Evolutionary conservation across 768 basidiomycete species (phyloP), one percentile per base, ranked within the genome.

Genomic region (Tephrocybe rancida): DNA sequence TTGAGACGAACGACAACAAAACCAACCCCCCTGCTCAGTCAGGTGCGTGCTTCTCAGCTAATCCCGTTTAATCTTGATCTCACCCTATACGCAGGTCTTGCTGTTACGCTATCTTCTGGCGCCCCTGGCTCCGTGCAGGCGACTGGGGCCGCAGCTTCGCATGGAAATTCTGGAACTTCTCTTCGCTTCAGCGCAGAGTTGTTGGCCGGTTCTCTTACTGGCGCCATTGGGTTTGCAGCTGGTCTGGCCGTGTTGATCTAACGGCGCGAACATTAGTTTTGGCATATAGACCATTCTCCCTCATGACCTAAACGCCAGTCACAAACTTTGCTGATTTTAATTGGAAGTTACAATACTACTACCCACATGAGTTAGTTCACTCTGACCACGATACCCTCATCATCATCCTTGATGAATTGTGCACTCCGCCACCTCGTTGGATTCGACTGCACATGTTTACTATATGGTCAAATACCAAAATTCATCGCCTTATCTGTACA

Each of bases 1-100:
- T 91, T 55, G 92, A 95, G 76, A 90, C 88, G 2, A 89, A 88
- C 64, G 73, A 87, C 66, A 94, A 92, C 72, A 57, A 57, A 25
- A 79, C 84, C 24, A 81, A 86, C 63, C 84, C 85, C 5, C 80
- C 80, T 65, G 68, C 58, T 26, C 48, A 72, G 55, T 74, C 82
- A 58, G 87, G 88, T 32, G 80, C 83, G 71, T 86, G 76, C 0
- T 27, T 9, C n/a, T 11, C 80, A 81, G 11, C 64, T 77, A 8
- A 61, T 88, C 19, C 86, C 83, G 0, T 79, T 79, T 9, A 84
- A 84, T 0, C 80, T 86, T 42, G 83, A 2, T 44, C 26, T 46
- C 25, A 41, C 73, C 87, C 48, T 69, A 86, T 29, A 42, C 30
- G 30, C 34, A 64, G 61, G 60, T 44, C 57, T 46, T 16, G 57